Percentiles rank a stretch among this genome's conserved stretches.
phyloP scores from a whole-genome alignment of 305 asterid genomes.

The Solanum hybrid region DNA sequence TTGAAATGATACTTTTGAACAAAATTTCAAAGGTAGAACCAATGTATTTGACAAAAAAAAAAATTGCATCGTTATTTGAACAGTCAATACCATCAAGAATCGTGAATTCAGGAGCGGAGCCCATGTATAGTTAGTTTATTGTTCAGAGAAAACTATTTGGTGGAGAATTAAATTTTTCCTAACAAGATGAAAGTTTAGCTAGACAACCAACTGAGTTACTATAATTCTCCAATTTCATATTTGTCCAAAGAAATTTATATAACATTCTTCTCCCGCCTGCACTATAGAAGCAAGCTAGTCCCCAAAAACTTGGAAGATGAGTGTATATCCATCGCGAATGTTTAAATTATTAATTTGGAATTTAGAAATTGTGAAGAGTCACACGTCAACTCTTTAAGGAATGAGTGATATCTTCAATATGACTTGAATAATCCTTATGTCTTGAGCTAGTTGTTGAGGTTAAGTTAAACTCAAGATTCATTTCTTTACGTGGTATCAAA shows the following conservation, averaged over 20 bases:
- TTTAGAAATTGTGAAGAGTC: background rate
- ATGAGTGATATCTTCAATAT: background rate
- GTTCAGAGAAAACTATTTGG: background rate
- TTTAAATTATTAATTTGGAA: background rate
- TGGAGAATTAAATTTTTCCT: background rate
- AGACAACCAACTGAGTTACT: background rate
- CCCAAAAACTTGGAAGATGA: background rate
- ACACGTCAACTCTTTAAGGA: background rate
- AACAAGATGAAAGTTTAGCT: background rate
- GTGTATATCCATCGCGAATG: background rate
- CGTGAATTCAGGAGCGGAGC: background rate
- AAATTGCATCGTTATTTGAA: background rate
- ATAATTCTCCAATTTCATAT: background rate
- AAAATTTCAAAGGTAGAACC: background rate
- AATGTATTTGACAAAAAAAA: background rate
- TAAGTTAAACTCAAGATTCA: background rate
- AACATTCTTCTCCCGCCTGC: background rate
- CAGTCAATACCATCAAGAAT: background rate
- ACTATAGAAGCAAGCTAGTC: background rate
- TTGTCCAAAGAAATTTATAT: background rate
- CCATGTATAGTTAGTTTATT: background rate
- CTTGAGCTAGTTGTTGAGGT: background rate
- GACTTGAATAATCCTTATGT: background rate
- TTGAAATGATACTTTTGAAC: background rate
- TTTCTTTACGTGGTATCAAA: background rate